Conservation (phyloP, 2,329 filamentous ascomycete species). For the Daldinia sp. region DNA sequence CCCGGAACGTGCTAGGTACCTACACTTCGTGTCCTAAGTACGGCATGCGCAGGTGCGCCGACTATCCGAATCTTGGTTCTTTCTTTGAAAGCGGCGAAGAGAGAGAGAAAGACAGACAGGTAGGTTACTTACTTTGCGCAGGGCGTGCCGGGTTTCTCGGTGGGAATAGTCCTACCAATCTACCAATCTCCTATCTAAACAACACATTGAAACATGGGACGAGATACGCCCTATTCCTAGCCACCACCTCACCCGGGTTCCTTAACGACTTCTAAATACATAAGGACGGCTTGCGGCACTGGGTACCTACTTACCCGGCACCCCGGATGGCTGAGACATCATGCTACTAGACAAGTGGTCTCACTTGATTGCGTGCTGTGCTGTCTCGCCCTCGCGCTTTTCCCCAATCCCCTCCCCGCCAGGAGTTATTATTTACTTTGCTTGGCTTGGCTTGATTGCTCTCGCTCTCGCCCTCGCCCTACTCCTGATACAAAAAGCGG, state of each 20-base stretch:
- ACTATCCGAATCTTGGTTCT: neutral
- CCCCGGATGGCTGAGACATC: conserved; percentile 9
- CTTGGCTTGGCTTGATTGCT: too few relatives aligned
- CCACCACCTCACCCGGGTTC: neutral
- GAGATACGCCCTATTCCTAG: neutral
- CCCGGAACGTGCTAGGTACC: neutral
- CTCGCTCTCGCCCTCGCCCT: too few relatives aligned
- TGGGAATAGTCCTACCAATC: neutral
- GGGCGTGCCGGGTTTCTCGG: neutral
- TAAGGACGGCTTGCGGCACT: neutral
- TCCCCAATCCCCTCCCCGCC: too few relatives aligned
- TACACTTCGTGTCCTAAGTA: neutral
- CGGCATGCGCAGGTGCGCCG: neutral
- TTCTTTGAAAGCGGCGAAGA: neutral
- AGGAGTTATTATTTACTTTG: neutral
- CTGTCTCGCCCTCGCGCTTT: neutral
- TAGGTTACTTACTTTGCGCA: too few relatives aligned
- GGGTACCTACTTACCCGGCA: conserved; percentile 8
- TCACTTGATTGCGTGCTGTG: neutral
- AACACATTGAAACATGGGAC: neutral
- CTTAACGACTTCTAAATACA: neutral
- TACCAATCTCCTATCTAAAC: neutral
- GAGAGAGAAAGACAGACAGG: neutral
- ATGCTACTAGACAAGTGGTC: neutral
- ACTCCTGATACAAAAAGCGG: neutral